phyloP scores from a whole-genome alignment of 2,329 filamentous ascomycete species.

The Stemphylium vesicarium region DNA sequence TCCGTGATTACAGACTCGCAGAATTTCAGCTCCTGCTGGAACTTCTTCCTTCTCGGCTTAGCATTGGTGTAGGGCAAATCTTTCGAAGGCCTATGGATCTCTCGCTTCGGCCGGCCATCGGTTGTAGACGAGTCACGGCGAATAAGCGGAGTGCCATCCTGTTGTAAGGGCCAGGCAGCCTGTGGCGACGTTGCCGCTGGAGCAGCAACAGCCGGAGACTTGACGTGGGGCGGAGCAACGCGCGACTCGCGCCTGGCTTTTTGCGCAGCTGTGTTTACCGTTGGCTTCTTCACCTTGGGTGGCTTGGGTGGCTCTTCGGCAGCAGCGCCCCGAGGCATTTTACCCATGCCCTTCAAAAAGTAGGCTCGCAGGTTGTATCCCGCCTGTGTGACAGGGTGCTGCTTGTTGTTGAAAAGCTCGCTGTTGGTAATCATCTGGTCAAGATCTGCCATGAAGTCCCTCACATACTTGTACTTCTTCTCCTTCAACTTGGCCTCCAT shows the following conservation, averaged over 20 bases:
- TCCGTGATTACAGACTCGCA: constrained; percentile 82
- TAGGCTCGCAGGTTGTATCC: constrained; percentile 67
- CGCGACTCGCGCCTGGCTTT: constrained; percentile 58
- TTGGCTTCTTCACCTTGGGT: constrained; percentile 56
- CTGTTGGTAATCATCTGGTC: constrained; percentile 81
- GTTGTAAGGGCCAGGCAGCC: constrained; percentile 73
- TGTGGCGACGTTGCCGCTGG: constrained; percentile 53
- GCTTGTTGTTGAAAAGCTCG: constrained; percentile 78
- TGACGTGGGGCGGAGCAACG: constrained; percentile 50
- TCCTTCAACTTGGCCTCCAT: constrained; percentile 82
- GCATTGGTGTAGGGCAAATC: constrained; percentile 86
- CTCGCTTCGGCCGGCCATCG: constrained; percentile 86
- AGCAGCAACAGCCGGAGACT: constrained; percentile 51
- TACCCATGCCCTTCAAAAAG: constrained; percentile 66
- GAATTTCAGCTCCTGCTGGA: constrained; percentile 87
- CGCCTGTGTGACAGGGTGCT: constrained; percentile 74
- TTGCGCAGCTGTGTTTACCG: constrained; percentile 34
- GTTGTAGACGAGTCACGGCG: constrained; percentile 81
- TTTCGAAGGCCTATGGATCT: constrained; percentile 87
- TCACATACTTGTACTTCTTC: constrained; percentile 71
- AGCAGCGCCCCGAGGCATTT: constrained; percentile 62
- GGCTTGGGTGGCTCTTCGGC: constrained; percentile 63
- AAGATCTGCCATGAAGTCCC: constrained; percentile 76
- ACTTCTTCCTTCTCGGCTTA: constrained; percentile 89
- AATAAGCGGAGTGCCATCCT: constrained; percentile 79